Conservation (phyloP, 345 rosid species). For the Psidium friedrichsthalianum region DNA sequence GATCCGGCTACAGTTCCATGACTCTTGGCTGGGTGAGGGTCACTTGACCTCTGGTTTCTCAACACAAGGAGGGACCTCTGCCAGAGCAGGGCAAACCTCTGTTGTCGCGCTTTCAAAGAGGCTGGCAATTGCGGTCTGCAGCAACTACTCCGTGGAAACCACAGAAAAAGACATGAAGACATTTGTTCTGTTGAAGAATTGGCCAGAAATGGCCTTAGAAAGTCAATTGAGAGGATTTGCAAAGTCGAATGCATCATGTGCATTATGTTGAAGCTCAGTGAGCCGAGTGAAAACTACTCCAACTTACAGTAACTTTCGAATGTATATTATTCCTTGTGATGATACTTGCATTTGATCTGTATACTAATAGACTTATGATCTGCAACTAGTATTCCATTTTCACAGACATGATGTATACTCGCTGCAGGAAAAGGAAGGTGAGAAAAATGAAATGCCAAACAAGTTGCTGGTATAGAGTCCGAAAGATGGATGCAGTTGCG, state of each 20-base stretch:
- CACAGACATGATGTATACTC: neutral
- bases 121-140: neutral
- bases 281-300: neutral
- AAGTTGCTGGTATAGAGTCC: slow-evolving; percentile 7
- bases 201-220: neutral
- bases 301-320: neutral
- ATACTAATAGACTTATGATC: neutral
- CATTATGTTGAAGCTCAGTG: neutral
- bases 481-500: neutral
- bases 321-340: neutral
- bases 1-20: neutral
- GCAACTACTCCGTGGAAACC: neutral
- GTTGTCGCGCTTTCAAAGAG: neutral
- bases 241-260: neutral
- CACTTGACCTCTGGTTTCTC: neutral
- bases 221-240: neutral
- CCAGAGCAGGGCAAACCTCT: neutral
- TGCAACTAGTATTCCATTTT: neutral
- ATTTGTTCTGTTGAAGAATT: neutral
- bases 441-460: slow-evolving; percentile 25
- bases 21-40: neutral
- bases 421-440: slow-evolving; percentile 33
- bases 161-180: neutral
- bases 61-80: neutral
- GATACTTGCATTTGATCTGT: neutral